These are phyloP conservation scores for Suillus subaureus DNA, from an alignment of 768 basidiomycete species.

Conservation along the genomic window DNA sequence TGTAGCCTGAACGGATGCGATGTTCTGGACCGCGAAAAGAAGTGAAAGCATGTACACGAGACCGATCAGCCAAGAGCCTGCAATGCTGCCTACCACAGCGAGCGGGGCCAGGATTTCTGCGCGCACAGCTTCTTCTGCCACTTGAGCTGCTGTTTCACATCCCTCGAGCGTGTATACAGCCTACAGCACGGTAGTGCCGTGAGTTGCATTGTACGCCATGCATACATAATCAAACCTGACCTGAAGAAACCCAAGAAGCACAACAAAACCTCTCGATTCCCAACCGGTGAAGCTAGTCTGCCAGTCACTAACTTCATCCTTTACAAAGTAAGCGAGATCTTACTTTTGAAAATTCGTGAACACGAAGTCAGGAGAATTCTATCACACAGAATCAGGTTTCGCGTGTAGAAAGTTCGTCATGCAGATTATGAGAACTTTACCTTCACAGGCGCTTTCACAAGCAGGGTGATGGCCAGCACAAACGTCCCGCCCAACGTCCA, in stretches of 20 bases:
- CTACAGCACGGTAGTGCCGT: slow-evolving; percentile 42
- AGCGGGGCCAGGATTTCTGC: slow-evolving; percentile 59
- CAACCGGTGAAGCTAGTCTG: slow-evolving; percentile 54
- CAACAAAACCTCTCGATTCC: slow-evolving; percentile 54
- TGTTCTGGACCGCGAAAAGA: slow-evolving; percentile 58
- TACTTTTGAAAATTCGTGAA: slow-evolving; percentile 61
- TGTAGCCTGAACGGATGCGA: slow-evolving; percentile 50
- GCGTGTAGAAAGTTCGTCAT: slow-evolving; percentile 16
- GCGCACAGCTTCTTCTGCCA: slow-evolving; percentile 58
- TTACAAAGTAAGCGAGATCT: slow-evolving; percentile 7
- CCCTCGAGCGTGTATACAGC: slow-evolving; percentile 63
- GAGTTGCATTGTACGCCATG: background rate
- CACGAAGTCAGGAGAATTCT: slow-evolving; percentile 56
- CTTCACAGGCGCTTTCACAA: slow-evolving; percentile 57
- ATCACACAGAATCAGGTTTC: slow-evolving; percentile 1
- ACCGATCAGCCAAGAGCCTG: slow-evolving; percentile 59
- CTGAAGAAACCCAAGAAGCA: slow-evolving; percentile 52
- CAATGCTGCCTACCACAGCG: slow-evolving; percentile 54
- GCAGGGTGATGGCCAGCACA: slow-evolving; percentile 55
- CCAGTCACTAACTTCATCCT: background rate
- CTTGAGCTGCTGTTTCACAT: slow-evolving; percentile 64
- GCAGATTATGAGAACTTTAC: slow-evolving; percentile 31
- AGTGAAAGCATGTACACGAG: slow-evolving; percentile 60
- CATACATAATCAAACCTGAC: background rate
- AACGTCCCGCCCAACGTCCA: slow-evolving; percentile 63